Evolutionary conservation across 2,329 filamentous ascomycete genomes (phyloP).

Genomic region (Neonectria neomacrospora): DNA sequence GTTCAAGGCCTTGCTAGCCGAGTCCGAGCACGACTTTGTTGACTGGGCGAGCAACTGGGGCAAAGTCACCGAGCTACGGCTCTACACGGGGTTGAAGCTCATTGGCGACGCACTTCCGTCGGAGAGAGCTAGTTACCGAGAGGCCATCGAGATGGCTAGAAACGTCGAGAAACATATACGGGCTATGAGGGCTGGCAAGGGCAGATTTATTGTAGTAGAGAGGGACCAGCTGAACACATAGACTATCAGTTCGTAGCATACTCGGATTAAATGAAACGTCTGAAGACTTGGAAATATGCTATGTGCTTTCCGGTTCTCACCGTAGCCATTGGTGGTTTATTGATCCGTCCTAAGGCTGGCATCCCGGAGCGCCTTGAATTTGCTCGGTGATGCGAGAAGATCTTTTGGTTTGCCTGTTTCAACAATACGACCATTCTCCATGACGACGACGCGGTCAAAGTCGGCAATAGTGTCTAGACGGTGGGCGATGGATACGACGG

Average conservation of each 20-base stretch:
- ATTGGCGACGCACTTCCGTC: slow-evolving; percentile 48
- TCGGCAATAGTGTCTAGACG: slow-evolving; percentile 56
- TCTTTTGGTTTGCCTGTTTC: slow-evolving; percentile 43
- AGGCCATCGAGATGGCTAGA: slow-evolving; percentile 53
- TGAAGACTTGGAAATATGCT: neutral
- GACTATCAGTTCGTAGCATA: slow-evolving; percentile 7
- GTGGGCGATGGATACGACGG: slow-evolving; percentile 60
- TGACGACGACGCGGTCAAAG: slow-evolving; percentile 45
- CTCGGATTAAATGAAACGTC: too few species aligned
- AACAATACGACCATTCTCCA: slow-evolving; percentile 42
- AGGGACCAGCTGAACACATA: slow-evolving; percentile 48
- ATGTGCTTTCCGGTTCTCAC: neutral
- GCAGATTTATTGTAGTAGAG: slow-evolving; percentile 62
- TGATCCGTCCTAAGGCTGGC: slow-evolving; percentile 39
- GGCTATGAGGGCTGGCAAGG: slow-evolving; percentile 58
- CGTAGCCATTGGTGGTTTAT: neutral
- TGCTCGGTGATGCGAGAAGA: slow-evolving; percentile 33
- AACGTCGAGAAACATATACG: slow-evolving; percentile 61
- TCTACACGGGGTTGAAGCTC: slow-evolving; percentile 58
- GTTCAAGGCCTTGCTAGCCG: slow-evolving; percentile 59
- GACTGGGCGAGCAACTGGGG: slow-evolving; percentile 67
- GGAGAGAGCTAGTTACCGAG: slow-evolving; percentile 48
- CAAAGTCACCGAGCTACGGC: slow-evolving; percentile 59
- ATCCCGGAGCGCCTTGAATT: slow-evolving; percentile 42
- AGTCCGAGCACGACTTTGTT: slow-evolving; percentile 58